Evolutionary conservation across 768 basidiomycete genomes (phyloP), one percentile per base, ranked within the genome.

Genomic region (Amanita rubescens): DNA sequence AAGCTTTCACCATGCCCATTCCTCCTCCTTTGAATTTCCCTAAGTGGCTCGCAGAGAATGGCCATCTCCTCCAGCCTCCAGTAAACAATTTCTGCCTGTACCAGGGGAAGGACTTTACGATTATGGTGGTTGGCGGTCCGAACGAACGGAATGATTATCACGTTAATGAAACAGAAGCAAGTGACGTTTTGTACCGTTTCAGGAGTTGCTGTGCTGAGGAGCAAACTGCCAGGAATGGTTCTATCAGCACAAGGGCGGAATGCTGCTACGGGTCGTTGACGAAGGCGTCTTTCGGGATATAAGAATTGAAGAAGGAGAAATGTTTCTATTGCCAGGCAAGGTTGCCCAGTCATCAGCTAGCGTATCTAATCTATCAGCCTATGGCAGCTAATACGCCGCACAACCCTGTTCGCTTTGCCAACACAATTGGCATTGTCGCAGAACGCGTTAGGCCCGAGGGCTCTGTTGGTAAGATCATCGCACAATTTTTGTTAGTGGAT

Each of bases 61-160:
- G 71, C 19, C 79, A 94, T 58, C 75, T 87, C 2, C 76, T 98
- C 25, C 77, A 87, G 65, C 95, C 95, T 2, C 94, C 95, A 0
- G 91, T 99, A 43, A 94, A 93, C 75, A 91, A 94, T 67, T 94
- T 81, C 57, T 90, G 90, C 64, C 64, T 92, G 53, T 91, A 87
- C 67, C 77, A 80, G 49, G 91, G 90, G 34, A 75, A 76, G 24
- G 94, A 98, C 65, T 95, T 87, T 62, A 80, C 90, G 39, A 84
- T 95, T n/a, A 98, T 99, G 95, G 90, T 79, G 5, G 84, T 98
- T 20, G 94, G 96, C 8, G 96, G 95, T 0, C 95, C 95, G 0
- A 99, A 99, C 65, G 84, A 91, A 65, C 75, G 95, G 35, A 88
- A 88, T 50, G 94, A 96, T 69, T 97, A 93, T 63, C 95, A 98